These are phyloP conservation scores for Erythrobasidium hasegawianum DNA, from an alignment of 1,284 basidiomycete species.

Conservation along the genomic window DNA sequence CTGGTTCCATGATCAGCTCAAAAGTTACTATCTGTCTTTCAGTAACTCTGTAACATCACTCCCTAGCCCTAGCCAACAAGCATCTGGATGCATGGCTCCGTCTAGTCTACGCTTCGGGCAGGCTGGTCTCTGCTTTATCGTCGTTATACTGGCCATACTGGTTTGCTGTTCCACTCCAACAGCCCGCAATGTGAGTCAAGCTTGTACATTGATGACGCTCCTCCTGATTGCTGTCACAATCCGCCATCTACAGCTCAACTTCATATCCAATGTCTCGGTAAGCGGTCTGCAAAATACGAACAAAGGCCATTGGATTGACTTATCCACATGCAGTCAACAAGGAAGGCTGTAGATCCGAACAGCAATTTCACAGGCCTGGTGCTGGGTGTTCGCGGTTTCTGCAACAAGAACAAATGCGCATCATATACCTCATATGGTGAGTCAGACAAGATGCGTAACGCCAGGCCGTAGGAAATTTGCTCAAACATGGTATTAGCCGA, in stretches of 20 bases:
- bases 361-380: constrained; percentile 3
- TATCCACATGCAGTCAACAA: not conserved
- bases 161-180: constrained; percentile 5
- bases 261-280: not conserved
- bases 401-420: constrained; percentile 7
- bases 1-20: no score
- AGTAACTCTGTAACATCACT: no score
- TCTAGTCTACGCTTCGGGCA: not conserved
- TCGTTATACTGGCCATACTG: not conserved
- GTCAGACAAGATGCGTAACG: not conserved
- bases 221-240: not conserved
- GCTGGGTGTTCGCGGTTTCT: not conserved
- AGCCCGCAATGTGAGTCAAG: constrained; percentile 4
- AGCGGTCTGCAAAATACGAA: not conserved
- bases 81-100: constrained; percentile 4
- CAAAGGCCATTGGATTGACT: not conserved
- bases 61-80: not conserved
- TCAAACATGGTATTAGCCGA: not conserved
- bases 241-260: not conserved
- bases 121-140: constrained; percentile 1
- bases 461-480: no score
- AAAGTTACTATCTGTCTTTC: no score
- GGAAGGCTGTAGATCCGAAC: not conserved
- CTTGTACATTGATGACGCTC: not conserved
- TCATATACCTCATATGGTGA: not conserved